These are phyloP conservation scores for Ramaria rubella DNA, from an alignment of 768 basidiomycete genomes.

Conservation along the genomic window DNA sequence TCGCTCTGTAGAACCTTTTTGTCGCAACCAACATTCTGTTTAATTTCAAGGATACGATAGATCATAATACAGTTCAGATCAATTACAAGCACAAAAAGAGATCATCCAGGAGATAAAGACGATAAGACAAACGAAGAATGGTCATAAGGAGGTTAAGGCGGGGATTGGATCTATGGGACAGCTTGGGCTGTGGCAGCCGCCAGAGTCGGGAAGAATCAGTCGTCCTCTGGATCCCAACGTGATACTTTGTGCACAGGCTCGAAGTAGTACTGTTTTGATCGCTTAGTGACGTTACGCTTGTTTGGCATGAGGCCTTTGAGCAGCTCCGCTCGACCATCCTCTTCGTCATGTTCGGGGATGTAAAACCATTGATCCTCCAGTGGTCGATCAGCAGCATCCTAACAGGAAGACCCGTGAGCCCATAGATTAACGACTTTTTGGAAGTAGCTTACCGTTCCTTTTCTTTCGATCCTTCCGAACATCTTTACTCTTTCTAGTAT, in stretches of 20 bases:
- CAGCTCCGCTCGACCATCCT: constrained; percentile 61
- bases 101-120: background rate
- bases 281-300: constrained; percentile 72
- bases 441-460: constrained; percentile 43
- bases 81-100: background rate
- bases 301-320: constrained; percentile 71
- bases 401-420: constrained; percentile 1
- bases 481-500: constrained; percentile 54
- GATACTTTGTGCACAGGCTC: constrained; percentile 64
- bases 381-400: constrained; percentile 45
- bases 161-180: background rate
- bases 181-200: background rate
- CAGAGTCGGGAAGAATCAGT: constrained; percentile 14
- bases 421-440: background rate
- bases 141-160: background rate
- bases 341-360: constrained; percentile 62
- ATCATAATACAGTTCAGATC: too few species aligned
- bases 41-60: too few species aligned
- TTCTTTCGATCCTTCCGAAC: constrained; percentile 68
- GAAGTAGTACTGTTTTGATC: constrained; percentile 83
- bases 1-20: background rate
- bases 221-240: constrained; percentile 71
- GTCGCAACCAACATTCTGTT: too few species aligned
- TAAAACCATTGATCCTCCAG: constrained; percentile 72
- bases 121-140: background rate